Evolutionary conservation across 768 basidiomycete species (phyloP).

Genomic region (Saitozyma sp.): DNA sequence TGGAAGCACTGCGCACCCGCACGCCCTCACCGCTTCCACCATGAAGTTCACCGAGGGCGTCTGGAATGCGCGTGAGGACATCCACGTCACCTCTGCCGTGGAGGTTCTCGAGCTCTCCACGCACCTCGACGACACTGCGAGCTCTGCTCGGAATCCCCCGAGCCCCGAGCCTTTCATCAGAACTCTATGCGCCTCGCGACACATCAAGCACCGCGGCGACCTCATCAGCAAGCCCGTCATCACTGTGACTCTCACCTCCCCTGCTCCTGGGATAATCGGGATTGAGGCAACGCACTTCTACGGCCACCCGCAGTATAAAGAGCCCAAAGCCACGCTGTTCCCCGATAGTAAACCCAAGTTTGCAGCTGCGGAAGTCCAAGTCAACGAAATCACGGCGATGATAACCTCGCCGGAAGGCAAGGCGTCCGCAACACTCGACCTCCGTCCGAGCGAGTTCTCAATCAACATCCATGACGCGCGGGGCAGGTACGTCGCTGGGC

Average conservation of each 20-base stretch:
- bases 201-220: slow-evolving; percentile 6
- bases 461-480: neutral
- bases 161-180: neutral
- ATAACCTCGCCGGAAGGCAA: neutral
- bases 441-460: neutral
- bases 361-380: no score
- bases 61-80: slow-evolving; percentile 7
- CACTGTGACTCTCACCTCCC: slow-evolving; percentile 2
- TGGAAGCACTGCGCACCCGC: no score
- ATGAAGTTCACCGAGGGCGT: slow-evolving; percentile 14
- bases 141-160: neutral
- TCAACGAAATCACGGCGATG: no score
- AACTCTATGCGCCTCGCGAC: neutral
- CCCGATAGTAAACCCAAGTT: no score
- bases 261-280: slow-evolving; percentile 3
- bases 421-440: slow-evolving; percentile 1
- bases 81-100: slow-evolving; percentile 10
- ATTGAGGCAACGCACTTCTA: neutral
- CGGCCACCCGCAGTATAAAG: neutral
- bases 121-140: neutral
- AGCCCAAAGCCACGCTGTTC: neutral
- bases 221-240: slow-evolving; percentile 6
- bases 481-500: neutral
- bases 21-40: neutral
- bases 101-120: neutral